phyloP scores from a whole-genome alignment of 257 asterid genomes.

The Solanum lignicaule region DNA sequence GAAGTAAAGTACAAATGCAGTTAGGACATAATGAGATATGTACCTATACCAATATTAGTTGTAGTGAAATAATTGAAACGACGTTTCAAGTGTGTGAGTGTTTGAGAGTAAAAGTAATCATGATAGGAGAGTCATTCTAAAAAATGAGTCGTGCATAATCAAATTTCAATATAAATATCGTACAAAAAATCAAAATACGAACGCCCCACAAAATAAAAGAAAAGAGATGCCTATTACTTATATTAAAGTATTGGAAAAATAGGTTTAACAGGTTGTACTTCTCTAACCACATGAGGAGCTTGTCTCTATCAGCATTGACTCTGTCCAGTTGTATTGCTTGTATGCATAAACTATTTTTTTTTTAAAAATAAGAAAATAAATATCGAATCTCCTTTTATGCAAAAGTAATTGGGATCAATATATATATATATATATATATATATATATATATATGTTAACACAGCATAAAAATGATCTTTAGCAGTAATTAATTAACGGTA shows the following conservation, averaged over 20 bases:
- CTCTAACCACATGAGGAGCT: neutral
- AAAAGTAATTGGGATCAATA: neutral
- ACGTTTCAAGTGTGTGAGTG: too few species aligned
- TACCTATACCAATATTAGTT: neutral
- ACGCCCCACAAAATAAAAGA: too few species aligned
- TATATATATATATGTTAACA: neutral
- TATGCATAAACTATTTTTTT: neutral
- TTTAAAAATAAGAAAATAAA: neutral
- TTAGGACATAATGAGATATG: neutral
- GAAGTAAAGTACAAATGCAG: neutral
- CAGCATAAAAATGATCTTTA: too few species aligned
- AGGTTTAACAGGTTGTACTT: neutral
- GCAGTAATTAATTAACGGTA: too few species aligned
- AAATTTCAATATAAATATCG: too few species aligned
- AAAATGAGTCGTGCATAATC: neutral
- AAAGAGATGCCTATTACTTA: neutral
- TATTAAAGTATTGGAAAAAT: neutral
- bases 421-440: too few species aligned
- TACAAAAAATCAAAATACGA: accelerated
- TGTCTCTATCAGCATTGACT: neutral
- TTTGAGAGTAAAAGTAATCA: too few species aligned
- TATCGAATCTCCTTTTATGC: neutral
- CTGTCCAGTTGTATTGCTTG: neutral
- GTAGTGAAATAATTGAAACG: too few species aligned
- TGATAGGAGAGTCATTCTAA: too few species aligned